Conservation (phyloP, 1,139 yeast species). For the Yarrowia galli region DNA sequence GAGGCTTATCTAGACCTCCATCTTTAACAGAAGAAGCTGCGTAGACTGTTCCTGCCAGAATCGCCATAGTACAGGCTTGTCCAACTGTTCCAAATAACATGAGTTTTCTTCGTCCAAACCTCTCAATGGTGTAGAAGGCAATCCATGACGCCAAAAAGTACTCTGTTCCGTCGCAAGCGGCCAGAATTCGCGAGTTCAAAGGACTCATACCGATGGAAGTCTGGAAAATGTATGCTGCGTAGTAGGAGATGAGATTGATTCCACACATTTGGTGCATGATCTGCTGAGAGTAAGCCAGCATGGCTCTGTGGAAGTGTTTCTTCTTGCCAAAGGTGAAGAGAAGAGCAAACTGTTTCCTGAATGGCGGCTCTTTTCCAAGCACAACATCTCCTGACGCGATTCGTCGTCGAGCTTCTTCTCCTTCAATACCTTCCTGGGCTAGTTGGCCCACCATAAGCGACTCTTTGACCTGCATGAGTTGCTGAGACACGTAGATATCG, state of each 20-base stretch:
- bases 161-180: slow-evolving; percentile 58
- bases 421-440: slow-evolving; percentile 11
- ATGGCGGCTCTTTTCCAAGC: slow-evolving; percentile 22
- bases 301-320: slow-evolving; percentile 50
- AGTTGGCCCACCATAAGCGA: slow-evolving; percentile 18
- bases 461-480: slow-evolving; percentile 10
- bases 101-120: slow-evolving; percentile 66
- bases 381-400: not conserved
- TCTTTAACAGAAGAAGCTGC: slow-evolving; percentile 40
- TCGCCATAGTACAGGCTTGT: slow-evolving; percentile 46
- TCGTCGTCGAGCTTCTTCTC: slow-evolving; percentile 4
- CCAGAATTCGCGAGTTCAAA: slow-evolving; percentile 53
- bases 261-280: slow-evolving; percentile 66
- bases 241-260: slow-evolving; percentile 64
- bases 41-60: slow-evolving; percentile 45
- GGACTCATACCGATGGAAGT: slow-evolving; percentile 55
- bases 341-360: not conserved
- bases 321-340: slow-evolving; percentile 60
- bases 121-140: slow-evolving; percentile 58
- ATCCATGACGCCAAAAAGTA: slow-evolving; percentile 64
- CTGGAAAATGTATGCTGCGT: slow-evolving; percentile 55
- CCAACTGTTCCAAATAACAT: slow-evolving; percentile 54
- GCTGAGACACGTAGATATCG: slow-evolving; percentile 12
- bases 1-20: slow-evolving; percentile 49
- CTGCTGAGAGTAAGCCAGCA: slow-evolving; percentile 66